A percentile compares a stretch with the other conserved stretches of the same genome.
Conservation (phyloP, 768 basidiomycete species). For the Psilocybe tampanensis region DNA sequence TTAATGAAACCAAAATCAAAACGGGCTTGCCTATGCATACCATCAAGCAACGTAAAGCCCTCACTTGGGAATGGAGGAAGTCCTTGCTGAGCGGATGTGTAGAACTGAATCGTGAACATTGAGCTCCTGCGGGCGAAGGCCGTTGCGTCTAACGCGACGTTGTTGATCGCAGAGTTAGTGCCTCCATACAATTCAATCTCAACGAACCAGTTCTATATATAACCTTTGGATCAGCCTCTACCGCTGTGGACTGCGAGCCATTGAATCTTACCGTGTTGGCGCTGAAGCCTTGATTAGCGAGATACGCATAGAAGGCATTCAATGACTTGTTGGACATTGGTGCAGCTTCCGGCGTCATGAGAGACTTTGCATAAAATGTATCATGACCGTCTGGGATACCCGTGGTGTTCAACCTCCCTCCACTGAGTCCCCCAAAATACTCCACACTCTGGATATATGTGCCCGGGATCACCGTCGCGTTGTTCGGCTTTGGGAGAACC, state of each 20-base stretch:
- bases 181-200: constrained; percentile 48
- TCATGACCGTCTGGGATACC: constrained; percentile 32
- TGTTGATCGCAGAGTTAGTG: constrained; percentile 46
- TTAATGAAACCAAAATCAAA: neutral
- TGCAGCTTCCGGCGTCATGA: constrained; percentile 36
- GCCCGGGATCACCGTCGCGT: constrained; percentile 11
- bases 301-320: constrained; percentile 38
- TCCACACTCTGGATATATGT: constrained; percentile 34
- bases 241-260: neutral
- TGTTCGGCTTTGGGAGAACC: constrained; percentile 24
- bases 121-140: constrained; percentile 49
- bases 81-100: constrained; percentile 40
- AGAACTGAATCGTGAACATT: constrained; percentile 51
- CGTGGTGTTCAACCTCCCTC: constrained; percentile 18
- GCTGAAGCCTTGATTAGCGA: constrained; percentile 36
- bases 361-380: constrained; percentile 44
- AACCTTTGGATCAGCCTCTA: neutral
- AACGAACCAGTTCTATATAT: constrained; percentile 26
- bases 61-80: constrained; percentile 43
- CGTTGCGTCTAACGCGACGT: constrained; percentile 38
- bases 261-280: constrained; percentile 30
- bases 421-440: constrained; percentile 23
- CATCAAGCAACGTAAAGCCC: constrained; percentile 48
- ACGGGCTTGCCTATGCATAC: constrained; percentile 19
- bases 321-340: constrained; percentile 34